These are phyloP conservation scores for Aspergillus saccharolyticus DNA, from an alignment of 495 filamentous ascomycete genomes.

Conservation along the genomic window DNA sequence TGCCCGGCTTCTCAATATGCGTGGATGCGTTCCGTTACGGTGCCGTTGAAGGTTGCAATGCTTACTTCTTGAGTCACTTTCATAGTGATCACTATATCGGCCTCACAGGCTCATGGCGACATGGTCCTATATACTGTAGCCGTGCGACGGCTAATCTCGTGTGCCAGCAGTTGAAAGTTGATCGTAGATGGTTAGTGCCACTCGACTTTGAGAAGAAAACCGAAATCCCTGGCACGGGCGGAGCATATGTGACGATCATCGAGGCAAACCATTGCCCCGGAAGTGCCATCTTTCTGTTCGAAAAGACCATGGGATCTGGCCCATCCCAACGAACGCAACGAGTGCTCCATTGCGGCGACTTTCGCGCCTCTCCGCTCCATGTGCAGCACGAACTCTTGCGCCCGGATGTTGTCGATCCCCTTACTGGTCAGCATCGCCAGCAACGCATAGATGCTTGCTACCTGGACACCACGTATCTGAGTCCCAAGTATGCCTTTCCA, in stretches of 20 bases:
- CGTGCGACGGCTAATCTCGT: conserved; percentile 87
- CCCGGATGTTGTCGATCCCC: conserved; percentile 63
- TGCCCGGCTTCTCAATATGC: conserved; percentile 84
- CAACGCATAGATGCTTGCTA: conserved; percentile 94
- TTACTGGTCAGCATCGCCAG: conserved; percentile 64
- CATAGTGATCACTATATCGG: conserved; percentile 97
- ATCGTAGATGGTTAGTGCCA: conserved; percentile 78
- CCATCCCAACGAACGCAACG: conserved; percentile 59
- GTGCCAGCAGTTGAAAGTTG: conserved; percentile 75
- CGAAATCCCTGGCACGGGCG: conserved; percentile 73
- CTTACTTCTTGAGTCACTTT: conserved; percentile 97
- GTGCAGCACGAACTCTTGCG: conserved; percentile 74
- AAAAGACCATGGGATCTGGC: conserved; percentile 62
- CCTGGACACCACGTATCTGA: conserved; percentile 94
- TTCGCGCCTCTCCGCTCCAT: conserved; percentile 84
- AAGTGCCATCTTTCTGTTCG: conserved; percentile 88
- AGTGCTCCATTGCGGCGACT: conserved; percentile 93
- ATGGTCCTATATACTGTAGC: conserved; percentile 96
- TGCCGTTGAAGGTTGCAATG: conserved; percentile 82
- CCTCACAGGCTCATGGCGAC: conserved; percentile 78
- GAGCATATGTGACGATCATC: conserved; percentile 89
- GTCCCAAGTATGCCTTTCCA: conserved; percentile 92
- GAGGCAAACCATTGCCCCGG: conserved; percentile 95
- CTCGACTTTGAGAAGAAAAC: conserved; percentile 79
- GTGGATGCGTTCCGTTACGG: conserved; percentile 98